Conservation (phyloP, 2,329 filamentous ascomycete genomes). For the Neofusicoccum ribis region DNA sequence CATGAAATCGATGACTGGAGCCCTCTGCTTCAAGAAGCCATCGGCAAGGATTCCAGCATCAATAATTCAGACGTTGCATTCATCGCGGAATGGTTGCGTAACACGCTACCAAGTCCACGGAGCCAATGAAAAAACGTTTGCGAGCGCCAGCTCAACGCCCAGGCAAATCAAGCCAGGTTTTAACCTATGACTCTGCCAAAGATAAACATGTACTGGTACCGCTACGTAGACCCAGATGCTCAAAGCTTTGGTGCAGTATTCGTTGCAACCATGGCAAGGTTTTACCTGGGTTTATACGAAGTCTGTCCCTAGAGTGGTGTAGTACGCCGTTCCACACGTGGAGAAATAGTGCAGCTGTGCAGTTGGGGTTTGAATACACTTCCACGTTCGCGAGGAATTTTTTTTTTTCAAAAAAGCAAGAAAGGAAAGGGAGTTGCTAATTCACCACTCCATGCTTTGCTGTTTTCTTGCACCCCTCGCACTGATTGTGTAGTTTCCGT, state of each 20-base stretch:
- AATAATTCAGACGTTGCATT: background rate
- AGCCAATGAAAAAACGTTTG: constrained; percentile 4
- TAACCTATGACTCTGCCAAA: background rate
- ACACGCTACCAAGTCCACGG: constrained; percentile 24
- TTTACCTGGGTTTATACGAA: no score
- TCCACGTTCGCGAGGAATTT: no score
- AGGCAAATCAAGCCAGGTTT: background rate
- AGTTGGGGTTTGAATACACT: no score
- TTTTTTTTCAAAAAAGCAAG: no score
- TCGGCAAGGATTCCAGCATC: constrained; percentile 1
- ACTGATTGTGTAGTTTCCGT: no score
- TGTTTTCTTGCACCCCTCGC: no score
- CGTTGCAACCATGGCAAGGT: background rate
- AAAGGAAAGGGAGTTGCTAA: no score
- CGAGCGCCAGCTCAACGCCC: background rate
- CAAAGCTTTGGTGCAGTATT: background rate
- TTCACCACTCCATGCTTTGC: no score
- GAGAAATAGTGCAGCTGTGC: no score
- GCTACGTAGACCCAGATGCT: background rate
- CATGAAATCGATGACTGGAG: constrained; percentile 52
- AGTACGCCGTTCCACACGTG: no score
- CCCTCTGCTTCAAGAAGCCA: background rate
- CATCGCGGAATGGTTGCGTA: constrained; percentile 25
- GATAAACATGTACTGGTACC: background rate
- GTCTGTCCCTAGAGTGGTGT: no score